These are phyloP conservation scores for Boletus sp. DNA, from an alignment of 768 basidiomycete genomes.

Conservation along the genomic window DNA sequence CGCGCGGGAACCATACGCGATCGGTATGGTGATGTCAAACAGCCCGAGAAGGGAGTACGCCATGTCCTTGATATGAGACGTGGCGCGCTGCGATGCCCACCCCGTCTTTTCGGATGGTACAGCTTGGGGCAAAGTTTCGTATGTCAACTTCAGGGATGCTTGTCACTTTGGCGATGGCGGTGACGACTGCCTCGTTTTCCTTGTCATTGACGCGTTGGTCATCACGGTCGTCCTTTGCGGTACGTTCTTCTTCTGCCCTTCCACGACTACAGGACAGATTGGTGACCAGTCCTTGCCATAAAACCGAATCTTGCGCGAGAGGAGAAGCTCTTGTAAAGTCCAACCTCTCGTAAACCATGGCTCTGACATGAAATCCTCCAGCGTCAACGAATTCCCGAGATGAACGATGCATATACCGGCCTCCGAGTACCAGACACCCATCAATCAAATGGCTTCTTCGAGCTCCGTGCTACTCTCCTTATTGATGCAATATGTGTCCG, in stretches of 20 bases:
- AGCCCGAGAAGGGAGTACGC: too few relatives aligned
- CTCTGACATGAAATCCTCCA: constrained; percentile 24
- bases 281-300: constrained; percentile 24
- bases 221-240: constrained; percentile 2
- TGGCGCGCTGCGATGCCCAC: too few relatives aligned
- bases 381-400: constrained; percentile 15
- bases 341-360: constrained; percentile 25
- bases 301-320: constrained; percentile 21
- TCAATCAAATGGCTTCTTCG: constrained; percentile 26
- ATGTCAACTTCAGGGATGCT: constrained; percentile 21
- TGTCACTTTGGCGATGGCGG: constrained; percentile 16
- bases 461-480: constrained; percentile 26
- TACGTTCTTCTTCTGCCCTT: constrained; percentile 17
- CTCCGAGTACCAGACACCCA: constrained; percentile 22
- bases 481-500: constrained; percentile 29
- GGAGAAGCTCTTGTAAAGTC: constrained; percentile 23
- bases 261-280: constrained; percentile 11
- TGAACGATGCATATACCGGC: constrained; percentile 24
- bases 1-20: too few relatives aligned
- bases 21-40: too few relatives aligned
- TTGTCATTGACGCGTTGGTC: constrained; percentile 24
- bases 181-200: constrained; percentile 16
- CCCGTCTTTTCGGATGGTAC: constrained; percentile 19
- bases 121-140: constrained; percentile 18
- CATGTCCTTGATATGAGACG: too few relatives aligned